Base-by-base conservation (phyloP, 2,329 filamentous ascomycete genomes). In the Sclerotinia borealis region DNA sequence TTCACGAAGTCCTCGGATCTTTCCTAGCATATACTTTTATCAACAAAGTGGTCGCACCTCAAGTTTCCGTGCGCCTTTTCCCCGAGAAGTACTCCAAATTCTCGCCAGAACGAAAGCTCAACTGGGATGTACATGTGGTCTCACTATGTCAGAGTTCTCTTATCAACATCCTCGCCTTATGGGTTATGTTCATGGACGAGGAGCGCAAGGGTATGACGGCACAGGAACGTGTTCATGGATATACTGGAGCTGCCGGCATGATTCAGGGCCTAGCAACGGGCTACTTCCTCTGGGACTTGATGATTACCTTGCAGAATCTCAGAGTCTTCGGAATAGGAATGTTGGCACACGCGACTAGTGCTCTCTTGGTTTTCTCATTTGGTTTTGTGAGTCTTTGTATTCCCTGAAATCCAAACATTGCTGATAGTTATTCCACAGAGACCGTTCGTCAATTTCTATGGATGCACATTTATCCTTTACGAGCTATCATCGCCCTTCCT, bases 101-200 rank as follows among this genome's bases (percentile, higher is more conserved):
- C 69, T 83, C 85, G 55, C 77, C 79, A 31, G 90, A 88, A 63
- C 83, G 82, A 73, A 77, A 77, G 50, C 80, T 92, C 66, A 95
- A 90, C 80, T 95, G 91, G 91, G 86, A 96, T 75, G 88, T 92
- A 29, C 91, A 93, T 74, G 87, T 93, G 62, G 91, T 95, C 37
- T 92, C 89, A n/a, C 83, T 95, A 69, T 80, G 91, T 63, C 91
- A 96, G 80, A 88, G 86, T 74, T 79, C 81, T 37, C 77, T 91
- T 62, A 90, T 96, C 77, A 91, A 88, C 75, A 74, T 69, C 54
- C 77, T 93, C 37, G 89, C 90, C n/a, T 77, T 95, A 19, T 93
- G 86, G 82, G 83, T 90, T 63, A 90, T 92, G 76, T 80, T 79
- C 62, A 76, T 74, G 48, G 91, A 95, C 75, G 78, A 86, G 47